Evolutionary conservation across 495 filamentous ascomycete genomes (phyloP).

Genomic region (Penicillium goetzii): DNA sequence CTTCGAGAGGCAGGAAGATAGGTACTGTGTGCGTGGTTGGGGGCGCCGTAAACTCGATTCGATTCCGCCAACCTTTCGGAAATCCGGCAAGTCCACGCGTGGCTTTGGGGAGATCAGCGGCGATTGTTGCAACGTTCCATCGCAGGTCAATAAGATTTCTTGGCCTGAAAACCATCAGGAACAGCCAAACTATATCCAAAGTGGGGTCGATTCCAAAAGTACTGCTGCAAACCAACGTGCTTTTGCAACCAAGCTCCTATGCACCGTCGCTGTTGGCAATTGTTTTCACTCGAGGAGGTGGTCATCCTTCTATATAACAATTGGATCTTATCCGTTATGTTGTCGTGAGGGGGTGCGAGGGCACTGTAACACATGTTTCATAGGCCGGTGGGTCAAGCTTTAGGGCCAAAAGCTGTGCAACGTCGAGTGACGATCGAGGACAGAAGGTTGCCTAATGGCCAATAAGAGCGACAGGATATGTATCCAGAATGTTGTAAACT

Average conservation of each 20-base stretch:
- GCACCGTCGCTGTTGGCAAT: background rate
- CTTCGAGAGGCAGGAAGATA: too few species aligned
- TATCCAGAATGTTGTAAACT: background rate
- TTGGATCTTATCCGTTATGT: background rate
- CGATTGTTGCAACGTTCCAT: background rate
- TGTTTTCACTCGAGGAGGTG: background rate
- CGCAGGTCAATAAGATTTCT: slow-evolving; percentile 8
- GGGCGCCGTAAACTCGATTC: background rate
- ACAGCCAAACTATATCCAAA: background rate
- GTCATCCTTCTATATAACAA: background rate
- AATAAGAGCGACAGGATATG: background rate
- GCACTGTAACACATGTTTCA: background rate
- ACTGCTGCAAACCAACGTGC: background rate
- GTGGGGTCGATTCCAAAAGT: background rate
- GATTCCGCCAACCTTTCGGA: background rate
- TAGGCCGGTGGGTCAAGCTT: background rate
- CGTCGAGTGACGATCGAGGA: background rate
- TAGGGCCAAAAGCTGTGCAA: background rate
- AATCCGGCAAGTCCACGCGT: slow-evolving; percentile 1
- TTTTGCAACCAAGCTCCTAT: background rate
- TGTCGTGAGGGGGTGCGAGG: background rate
- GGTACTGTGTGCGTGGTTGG: too few species aligned
- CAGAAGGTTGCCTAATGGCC: background rate
- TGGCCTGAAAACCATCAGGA: background rate
- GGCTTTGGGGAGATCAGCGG: background rate